Evolutionary conservation across 495 filamentous ascomycete genomes (phyloP).

Genomic region (Cenococcum geophilum): DNA sequence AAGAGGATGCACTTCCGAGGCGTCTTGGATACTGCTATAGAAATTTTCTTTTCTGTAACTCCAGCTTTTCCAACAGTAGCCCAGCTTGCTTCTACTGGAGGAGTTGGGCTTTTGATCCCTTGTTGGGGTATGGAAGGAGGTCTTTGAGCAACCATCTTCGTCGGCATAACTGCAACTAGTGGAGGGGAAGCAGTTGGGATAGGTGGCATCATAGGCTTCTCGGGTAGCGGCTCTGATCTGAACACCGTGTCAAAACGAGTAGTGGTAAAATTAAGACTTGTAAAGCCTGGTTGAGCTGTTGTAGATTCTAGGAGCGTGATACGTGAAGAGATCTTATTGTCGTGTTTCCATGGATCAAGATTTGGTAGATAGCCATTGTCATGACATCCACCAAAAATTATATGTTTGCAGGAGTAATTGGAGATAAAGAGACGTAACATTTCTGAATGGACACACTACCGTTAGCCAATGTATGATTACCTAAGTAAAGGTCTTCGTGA

Average conservation of each 20-base stretch:
- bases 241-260: conserved; percentile 29
- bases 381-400: conserved; percentile 40
- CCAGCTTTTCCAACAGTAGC: conserved; percentile 34
- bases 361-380: conserved; percentile 40
- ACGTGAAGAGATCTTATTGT: conserved; percentile 24
- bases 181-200: neutral
- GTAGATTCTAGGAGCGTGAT: conserved; percentile 38
- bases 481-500: neutral
- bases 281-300: conserved; percentile 29
- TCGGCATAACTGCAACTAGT: neutral
- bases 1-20: conserved; percentile 29
- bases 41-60: conserved; percentile 25
- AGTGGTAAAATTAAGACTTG: conserved; percentile 30
- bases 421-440: conserved; percentile 38
- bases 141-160: neutral
- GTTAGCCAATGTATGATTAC: conserved; percentile 5
- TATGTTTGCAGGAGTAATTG: conserved; percentile 41
- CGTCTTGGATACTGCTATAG: conserved; percentile 30
- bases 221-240: conserved; percentile 13
- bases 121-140: conserved; percentile 7
- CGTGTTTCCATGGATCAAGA: conserved; percentile 35
- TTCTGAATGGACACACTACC: conserved; percentile 18
- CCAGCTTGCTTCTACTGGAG: conserved; percentile 27
- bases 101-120: neutral
- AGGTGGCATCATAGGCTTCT: neutral